phyloP scores from a whole-genome alignment of 2,329 filamentous ascomycete genomes.

The Beauveria scarabaeidicola region DNA sequence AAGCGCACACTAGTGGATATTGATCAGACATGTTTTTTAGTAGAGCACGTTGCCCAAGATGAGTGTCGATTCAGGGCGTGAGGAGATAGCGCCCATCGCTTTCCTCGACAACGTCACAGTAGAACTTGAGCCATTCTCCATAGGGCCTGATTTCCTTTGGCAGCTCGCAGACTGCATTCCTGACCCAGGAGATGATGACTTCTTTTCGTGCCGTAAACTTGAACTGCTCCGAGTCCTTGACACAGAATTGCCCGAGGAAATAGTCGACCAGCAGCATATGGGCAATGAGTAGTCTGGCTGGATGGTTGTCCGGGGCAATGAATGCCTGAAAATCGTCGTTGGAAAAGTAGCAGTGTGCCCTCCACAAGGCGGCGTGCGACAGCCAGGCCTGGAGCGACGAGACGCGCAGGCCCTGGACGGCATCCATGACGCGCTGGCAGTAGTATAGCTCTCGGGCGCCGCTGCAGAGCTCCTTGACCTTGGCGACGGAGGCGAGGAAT shows the following conservation, averaged over 20 bases:
- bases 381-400: constrained; percentile 18
- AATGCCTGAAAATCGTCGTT: constrained; percentile 26
- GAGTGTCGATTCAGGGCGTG: constrained; percentile 15
- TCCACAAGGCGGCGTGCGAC: constrained; percentile 16
- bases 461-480: constrained; percentile 15
- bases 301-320: constrained; percentile 21
- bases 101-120: constrained; percentile 17
- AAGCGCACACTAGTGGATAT: background rate
- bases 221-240: constrained; percentile 15
- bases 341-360: constrained; percentile 14
- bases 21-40: background rate
- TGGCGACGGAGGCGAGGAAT: constrained; percentile 15
- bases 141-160: constrained; percentile 14
- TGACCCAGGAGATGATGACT: constrained; percentile 19
- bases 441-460: constrained; percentile 15
- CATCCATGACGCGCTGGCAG: constrained; percentile 12
- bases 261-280: constrained; percentile 29
- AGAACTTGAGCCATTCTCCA: constrained; percentile 16
- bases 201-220: constrained; percentile 18
- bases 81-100: constrained; percentile 21
- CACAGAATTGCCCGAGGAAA: constrained; percentile 19
- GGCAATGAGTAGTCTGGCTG: constrained; percentile 26
- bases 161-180: constrained; percentile 15
- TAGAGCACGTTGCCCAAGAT: background rate
- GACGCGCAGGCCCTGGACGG: constrained; percentile 12